phyloP scores from a whole-genome alignment of 2,329 filamentous ascomycete genomes.

The Paecilomyces sp. region DNA sequence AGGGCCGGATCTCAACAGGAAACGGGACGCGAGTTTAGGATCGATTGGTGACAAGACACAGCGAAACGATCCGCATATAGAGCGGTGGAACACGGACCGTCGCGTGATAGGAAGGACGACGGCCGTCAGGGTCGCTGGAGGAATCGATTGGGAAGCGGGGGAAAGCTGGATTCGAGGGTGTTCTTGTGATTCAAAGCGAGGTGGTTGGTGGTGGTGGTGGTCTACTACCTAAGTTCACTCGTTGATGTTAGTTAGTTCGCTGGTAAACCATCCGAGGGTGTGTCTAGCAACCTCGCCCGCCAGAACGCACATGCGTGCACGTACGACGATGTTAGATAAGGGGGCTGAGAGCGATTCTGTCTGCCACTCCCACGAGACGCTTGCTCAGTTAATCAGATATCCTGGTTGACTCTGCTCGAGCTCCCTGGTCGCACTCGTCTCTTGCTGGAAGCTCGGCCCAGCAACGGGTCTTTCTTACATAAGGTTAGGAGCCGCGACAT shows the following conservation, averaged over 20 bases:
- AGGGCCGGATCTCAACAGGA: background rate
- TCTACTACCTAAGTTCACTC: background rate
- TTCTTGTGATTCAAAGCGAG: constrained; percentile 7
- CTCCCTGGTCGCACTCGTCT: background rate
- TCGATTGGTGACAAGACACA: constrained; percentile 11
- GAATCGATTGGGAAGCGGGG: constrained; percentile 3
- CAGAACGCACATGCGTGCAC: background rate
- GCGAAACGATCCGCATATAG: constrained; percentile 13
- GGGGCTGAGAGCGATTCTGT: background rate
- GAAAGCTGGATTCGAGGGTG: constrained; percentile 3
- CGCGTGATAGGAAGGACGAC: constrained; percentile 18
- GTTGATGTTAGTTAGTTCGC: background rate
- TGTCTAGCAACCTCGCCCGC: background rate
- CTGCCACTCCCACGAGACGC: background rate
- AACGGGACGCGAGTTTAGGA: constrained; percentile 1
- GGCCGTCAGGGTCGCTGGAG: background rate
- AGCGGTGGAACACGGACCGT: constrained; percentile 16
- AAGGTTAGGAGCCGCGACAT: background rate
- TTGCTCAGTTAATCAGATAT: too few relatives aligned
- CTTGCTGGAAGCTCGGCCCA: background rate
- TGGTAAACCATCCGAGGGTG: background rate
- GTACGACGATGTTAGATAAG: background rate
- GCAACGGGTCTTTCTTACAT: background rate
- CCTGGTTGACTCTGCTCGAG: background rate
- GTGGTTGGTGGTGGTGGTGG: background rate